Conservation (phyloP, 1,284 basidiomycete species). For the Rhodotorula sp. region DNA sequence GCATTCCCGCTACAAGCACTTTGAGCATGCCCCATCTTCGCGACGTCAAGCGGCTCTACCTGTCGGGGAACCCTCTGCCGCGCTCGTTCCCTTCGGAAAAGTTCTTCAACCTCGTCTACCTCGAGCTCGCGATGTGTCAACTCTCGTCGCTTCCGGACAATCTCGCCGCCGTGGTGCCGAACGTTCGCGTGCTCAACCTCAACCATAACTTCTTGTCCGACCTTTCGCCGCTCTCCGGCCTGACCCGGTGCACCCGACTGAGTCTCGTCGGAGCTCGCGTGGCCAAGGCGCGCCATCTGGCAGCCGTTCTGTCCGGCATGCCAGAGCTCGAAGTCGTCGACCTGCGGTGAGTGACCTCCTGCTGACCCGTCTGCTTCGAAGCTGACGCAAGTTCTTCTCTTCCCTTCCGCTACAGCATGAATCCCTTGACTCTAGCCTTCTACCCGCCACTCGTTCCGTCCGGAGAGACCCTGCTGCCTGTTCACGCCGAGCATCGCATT, state of each 20-base stretch:
- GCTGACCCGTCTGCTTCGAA: not conserved
- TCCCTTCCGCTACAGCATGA: slow-evolving; percentile 66
- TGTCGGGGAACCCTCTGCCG: slow-evolving; percentile 68
- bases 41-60: slow-evolving; percentile 87
- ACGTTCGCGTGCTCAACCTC: slow-evolving; percentile 86
- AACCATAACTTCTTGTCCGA: slow-evolving; percentile 87
- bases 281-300: slow-evolving; percentile 65
- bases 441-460: slow-evolving; percentile 77
- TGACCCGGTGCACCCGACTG: slow-evolving; percentile 72
- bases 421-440: slow-evolving; percentile 90
- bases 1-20: slow-evolving; percentile 27
- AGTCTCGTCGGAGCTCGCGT: slow-evolving; percentile 81
- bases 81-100: slow-evolving; percentile 58
- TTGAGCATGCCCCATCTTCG: slow-evolving; percentile 69
- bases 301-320: slow-evolving; percentile 68
- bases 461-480: slow-evolving; percentile 21
- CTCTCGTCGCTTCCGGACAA: slow-evolving; percentile 69
- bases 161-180: slow-evolving; percentile 69
- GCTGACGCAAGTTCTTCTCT: not conserved
- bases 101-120: slow-evolving; percentile 85
- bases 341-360: slow-evolving; percentile 61
- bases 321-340: slow-evolving; percentile 79
- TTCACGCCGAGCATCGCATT: slow-evolving; percentile 31
- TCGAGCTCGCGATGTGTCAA: slow-evolving; percentile 89
- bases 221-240: slow-evolving; percentile 67